Base-by-base conservation (phyloP, 805 yeast genomes). In the Sugiyamaella marilandica region DNA sequence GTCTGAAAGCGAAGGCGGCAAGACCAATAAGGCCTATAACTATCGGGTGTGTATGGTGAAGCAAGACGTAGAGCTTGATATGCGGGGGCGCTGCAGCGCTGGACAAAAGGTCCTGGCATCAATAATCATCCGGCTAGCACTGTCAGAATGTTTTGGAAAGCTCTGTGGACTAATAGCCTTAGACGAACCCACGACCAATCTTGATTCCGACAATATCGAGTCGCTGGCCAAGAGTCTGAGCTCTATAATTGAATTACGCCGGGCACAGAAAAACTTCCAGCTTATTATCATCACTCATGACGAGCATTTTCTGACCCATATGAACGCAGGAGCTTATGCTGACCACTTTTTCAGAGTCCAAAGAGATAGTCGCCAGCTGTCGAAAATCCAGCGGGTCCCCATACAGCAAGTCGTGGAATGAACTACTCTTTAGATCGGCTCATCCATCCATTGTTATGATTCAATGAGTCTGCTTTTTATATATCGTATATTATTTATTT, bases 31-130 rank as follows among this genome's bases (percentile, higher is more conserved):
- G 53, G 80, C 94, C 1, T 92, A 91, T 67, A 91, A 92, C 65
- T 92, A 92, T 64, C 75, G 97, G 36, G 97, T 94, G 16, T 96
- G 91, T 19, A 94, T 94, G 99, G 83, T 83, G 54, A 94, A 94
- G 66, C 88, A 86, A 62, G 92, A 87, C 54, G 86, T 84, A 1
- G 98, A 94, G 67, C 72, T 94, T 46, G 99, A 94, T 65, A 94
- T 94, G 99, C 79, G 99, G 56, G 99, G 99, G 0, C 73, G 99
- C 53, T 94, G 99, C 67, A 88, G 97, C 1, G 98, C 99, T 0
- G 99, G 99, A 0, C 99, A 94, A 68, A 88, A 90, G 63, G 97
- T 94, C 3, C 70, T 94, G 45, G 97, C 98, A 0, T 85, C 95
- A 37, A 91, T 94, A 46, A 82, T 94, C 32, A 92, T 94, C 52